Base-by-base conservation (phyloP, 2,329 filamentous ascomycete species). In the Fusarium cyanostomum region DNA sequence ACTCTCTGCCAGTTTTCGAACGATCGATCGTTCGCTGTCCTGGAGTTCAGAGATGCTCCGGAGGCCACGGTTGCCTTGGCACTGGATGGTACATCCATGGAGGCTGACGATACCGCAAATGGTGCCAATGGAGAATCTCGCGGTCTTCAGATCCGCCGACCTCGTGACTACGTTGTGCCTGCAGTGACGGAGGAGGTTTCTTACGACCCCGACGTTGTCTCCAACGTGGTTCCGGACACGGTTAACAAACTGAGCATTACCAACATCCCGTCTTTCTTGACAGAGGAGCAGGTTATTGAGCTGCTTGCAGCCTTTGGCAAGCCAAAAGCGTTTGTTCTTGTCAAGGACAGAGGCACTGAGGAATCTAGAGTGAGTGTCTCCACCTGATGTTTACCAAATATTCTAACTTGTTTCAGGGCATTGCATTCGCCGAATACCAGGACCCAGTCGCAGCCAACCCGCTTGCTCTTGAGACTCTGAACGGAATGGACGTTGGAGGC, bases 111-210 rank as follows among this genome's bases (percentile, higher is more conserved):
- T 66, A 78, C 81, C 51, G 78, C 79, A 26, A 78, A 82, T 31
- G 86, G 88, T 2, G 79, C 80, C 18, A 77, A 82, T 27, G 85
- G 87, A 49, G 80, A 80, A 4, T 82, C 80, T 18, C 74, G 79
- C 42, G 90, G 90, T 7, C 82, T 98, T 34, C 84, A 88, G 31
- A 92, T 98, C 68, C 88, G 89, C 64, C 87, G 95, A 41, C 96
- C 96, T 37, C 97, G 96, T 79, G 95, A 99, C 76, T 99, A 98
- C 77, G 97, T 98, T 69, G 93, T 96, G 50, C 94, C 94, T 9
- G 89, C 91, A 12, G 83, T 91, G 30, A 86, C 86, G 2, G 91
- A 94, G 43, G 89, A 93, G 24, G 84, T 86, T 39, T 84, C 89
- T 35, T 89, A 90, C 70, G 88, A 94, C 71, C 88, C 90, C 33